A percentile compares a stretch with the other conserved stretches of the same genome.
Conservation (phyloP, 129 eudicot species). For the Kitagawia praeruptora region DNA sequence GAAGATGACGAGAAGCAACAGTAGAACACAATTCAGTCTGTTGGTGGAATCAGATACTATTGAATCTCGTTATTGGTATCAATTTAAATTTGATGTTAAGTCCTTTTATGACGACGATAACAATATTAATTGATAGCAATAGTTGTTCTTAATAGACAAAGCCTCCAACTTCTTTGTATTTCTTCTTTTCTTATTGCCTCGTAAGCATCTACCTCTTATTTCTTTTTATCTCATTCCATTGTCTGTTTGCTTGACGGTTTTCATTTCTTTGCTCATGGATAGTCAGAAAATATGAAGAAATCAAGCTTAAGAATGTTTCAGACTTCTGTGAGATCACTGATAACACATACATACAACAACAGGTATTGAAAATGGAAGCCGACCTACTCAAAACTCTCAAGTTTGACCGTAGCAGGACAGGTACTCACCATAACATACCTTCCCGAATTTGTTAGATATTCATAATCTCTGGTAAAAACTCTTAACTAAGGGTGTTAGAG, state of each 20-base stretch:
- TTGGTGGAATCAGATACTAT: no score
- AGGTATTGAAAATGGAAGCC: slow-evolving; percentile 87
- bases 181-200: slow-evolving; percentile 93
- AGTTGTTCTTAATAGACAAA: slow-evolving; percentile 35
- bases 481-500: no score
- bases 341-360: slow-evolving; percentile 58
- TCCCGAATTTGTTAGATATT: no score
- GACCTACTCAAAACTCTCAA: slow-evolving; percentile 56
- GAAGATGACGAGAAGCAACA: no score
- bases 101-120: no score
- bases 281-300: slow-evolving; percentile 83
- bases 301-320: slow-evolving; percentile 59
- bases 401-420: no score
- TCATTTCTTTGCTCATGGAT: not conserved
- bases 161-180: slow-evolving; percentile 83
- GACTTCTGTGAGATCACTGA: slow-evolving; percentile 68
- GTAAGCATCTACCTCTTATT: slow-evolving; percentile 29
- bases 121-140: no score
- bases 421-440: no score
- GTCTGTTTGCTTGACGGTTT: not conserved
- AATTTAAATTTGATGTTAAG: no score
- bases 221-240: not conserved
- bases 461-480: no score
- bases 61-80: no score
- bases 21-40: no score